Base-by-base conservation (phyloP, 768 basidiomycete genomes). In the Xerocomellus dryophilus region DNA sequence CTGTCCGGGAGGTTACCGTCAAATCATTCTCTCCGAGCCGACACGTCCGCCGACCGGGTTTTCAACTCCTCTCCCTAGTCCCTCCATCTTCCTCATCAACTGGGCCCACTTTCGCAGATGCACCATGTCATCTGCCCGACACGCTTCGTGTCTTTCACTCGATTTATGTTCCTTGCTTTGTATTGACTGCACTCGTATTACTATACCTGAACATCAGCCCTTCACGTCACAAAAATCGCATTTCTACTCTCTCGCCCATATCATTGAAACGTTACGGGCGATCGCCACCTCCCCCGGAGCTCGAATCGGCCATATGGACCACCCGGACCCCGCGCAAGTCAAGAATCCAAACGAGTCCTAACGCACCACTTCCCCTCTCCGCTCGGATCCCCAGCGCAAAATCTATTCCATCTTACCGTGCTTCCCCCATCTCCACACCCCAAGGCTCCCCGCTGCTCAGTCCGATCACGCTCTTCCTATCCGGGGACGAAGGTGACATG, bases 21-120 rank as follows among this genome's bases (percentile, higher is more conserved):
- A 95, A 93, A 68, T 88, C 93, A 0, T 93, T 96, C 68, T 88
- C 90, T 15, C 82, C 84, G 56, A 83, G 84, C 14, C 79, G 79
- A 50, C 86, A 86, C 50, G 85, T 96, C 55, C 76, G 76, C 21
- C 73, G 76, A 32, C 90, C 93, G 3, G 94, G 94, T 4, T 90
- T 95, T 68, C 91, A 95, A 57, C 81, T 97, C 7, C 76, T 97
- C 29, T 88, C 91, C 0, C 73, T 87, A n/a, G 68, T 83, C 31
- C 57, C 75, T 14, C 70, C 76, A 4, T 56, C 60, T 18, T 59
- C 60, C n/a, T 57, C 68, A n/a, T 56, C 65, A 1, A 46, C 56
- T 46, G 55, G 70, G 23, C 66, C 71, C 29, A 82, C 85, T 1
- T 78, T 85, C 54, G 78, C 80, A 21, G 86, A 92, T 59, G 68